A percentile compares a stretch with the other conserved stretches of the same genome.
Conservation (phyloP, 2,329 filamentous ascomycete species). For the Aspergillus ibericus region DNA sequence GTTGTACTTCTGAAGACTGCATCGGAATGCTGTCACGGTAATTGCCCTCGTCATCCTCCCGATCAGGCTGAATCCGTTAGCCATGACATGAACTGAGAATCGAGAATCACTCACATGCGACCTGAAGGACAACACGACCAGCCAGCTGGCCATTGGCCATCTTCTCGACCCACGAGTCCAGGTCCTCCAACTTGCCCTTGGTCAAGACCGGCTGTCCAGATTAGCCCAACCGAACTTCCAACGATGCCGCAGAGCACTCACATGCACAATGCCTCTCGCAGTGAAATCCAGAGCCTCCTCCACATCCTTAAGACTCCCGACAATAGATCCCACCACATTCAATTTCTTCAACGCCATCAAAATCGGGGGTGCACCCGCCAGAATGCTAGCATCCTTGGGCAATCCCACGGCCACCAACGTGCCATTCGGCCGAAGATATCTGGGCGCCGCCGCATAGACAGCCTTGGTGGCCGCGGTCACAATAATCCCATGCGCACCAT, state of each 20-base stretch:
- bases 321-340: conserved; percentile 85
- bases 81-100: background rate
- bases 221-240: background rate
- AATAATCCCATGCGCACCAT: conserved; percentile 84
- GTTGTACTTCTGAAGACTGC: background rate
- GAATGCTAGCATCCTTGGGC: conserved; percentile 73
- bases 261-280: conserved; percentile 57
- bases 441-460: conserved; percentile 90
- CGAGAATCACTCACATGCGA: background rate
- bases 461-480: conserved; percentile 83
- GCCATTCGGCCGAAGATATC: conserved; percentile 79
- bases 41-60: background rate
- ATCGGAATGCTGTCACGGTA: too few relatives aligned
- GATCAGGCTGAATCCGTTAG: background rate
- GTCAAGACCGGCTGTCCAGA: conserved; percentile 3
- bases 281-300: conserved; percentile 90
- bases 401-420: conserved; percentile 85
- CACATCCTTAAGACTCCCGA: conserved; percentile 85
- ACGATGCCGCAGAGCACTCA: background rate
- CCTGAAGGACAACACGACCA: conserved; percentile 8
- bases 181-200: conserved; percentile 10
- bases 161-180: conserved; percentile 12
- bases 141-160: conserved; percentile 9
- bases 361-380: conserved; percentile 71
- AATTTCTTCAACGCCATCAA: conserved; percentile 86